Evolutionary conservation across 192 early-diverging fungal genomes (phyloP).

Genomic region (Oehlia diaphana): DNA sequence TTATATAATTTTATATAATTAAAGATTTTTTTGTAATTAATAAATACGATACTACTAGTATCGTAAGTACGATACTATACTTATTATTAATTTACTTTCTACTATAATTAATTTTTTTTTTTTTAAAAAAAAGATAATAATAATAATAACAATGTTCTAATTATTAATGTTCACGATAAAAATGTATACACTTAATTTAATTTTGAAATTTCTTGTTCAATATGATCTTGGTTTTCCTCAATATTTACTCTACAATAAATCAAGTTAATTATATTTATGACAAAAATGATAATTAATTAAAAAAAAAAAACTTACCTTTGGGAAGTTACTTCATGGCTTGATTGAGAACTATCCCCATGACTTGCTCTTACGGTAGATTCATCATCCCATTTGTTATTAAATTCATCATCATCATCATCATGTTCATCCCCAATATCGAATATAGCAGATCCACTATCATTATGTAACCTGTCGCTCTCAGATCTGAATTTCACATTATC

Average conservation of each 20-base stretch:
- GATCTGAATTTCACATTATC: conserved; percentile 47
- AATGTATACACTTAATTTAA: background rate
- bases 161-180: background rate
- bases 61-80: no score
- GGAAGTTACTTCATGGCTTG: background rate
- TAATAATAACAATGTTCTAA: no score
- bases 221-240: background rate
- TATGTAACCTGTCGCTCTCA: conserved; percentile 10
- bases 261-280: background rate
- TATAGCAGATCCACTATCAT: conserved; percentile 51
- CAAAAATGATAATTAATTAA: background rate
- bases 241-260: background rate
- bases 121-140: no score
- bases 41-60: no score
- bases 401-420: conserved; percentile 37
- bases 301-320: background rate
- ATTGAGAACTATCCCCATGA: background rate
- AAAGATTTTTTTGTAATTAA: no score
- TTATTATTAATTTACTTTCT: no score
- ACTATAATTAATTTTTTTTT: no score
- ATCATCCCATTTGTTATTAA: conserved; percentile 32
- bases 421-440: conserved; percentile 67
- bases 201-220: conserved; percentile 21
- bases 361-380: conserved; percentile 14
- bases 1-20: no score